phyloP scores from a whole-genome alignment of 345 rosid species.

The Rubroshorea leprosula region DNA sequence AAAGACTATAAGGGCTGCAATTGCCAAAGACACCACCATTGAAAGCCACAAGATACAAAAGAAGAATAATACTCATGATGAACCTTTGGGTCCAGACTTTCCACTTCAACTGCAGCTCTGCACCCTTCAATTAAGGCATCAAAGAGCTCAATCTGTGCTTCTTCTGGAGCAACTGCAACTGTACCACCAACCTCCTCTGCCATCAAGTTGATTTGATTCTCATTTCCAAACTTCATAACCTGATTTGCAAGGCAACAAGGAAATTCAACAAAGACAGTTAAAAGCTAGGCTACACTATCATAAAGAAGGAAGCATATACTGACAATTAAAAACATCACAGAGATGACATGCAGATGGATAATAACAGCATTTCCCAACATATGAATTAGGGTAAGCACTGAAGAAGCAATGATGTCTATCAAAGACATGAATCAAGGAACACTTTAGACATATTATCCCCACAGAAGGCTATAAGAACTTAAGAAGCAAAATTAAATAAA shows the following conservation, averaged over 20 bases:
- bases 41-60: not conserved
- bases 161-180: constrained; percentile 67
- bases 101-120: no score
- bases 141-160: constrained; percentile 85
- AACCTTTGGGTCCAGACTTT: no score
- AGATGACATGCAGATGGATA: constrained; percentile 8
- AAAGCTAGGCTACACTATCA: not conserved
- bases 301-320: not conserved
- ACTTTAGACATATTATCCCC: not conserved
- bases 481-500: no score
- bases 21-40: no score
- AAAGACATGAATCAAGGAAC: not conserved
- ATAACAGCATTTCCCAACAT: not conserved
- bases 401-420: not conserved
- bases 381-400: not conserved
- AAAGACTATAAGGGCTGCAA: no score
- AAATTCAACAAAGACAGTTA: not conserved
- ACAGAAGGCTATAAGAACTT: constrained; percentile 32
- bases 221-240: constrained; percentile 95
- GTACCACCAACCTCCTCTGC: constrained; percentile 87
- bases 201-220: constrained; percentile 59
- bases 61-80: constrained; percentile 8
- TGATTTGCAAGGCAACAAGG: constrained; percentile 24
- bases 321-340: not conserved
- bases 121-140: constrained; percentile 78